A percentile compares a stretch with the other conserved stretches of the same genome.
Conservation (phyloP, 495 filamentous ascomycete species). For the Hyaloscypha bicolor region DNA sequence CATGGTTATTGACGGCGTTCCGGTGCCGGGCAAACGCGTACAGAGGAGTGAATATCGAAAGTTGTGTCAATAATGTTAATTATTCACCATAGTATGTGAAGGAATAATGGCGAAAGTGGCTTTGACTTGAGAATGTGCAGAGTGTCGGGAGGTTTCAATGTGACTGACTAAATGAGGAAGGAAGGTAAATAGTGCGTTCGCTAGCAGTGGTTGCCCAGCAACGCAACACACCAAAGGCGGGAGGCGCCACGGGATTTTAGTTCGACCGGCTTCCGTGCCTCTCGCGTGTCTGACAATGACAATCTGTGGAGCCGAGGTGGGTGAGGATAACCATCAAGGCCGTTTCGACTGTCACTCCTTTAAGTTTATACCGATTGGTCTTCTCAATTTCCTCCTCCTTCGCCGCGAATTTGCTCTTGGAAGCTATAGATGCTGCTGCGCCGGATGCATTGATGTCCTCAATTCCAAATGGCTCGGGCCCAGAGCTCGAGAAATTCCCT, state of each 20-base stretch:
- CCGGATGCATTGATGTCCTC: conserved; percentile 36
- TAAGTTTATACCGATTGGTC: conserved; percentile 13
- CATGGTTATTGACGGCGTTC: conserved; percentile 40
- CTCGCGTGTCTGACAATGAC: neutral
- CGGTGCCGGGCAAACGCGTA: neutral
- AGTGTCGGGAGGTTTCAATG: neutral
- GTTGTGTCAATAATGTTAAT: conserved; percentile 8
- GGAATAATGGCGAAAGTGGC: neutral
- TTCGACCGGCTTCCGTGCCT: neutral
- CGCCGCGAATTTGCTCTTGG: neutral
- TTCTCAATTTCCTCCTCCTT: conserved; percentile 1
- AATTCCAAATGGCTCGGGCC: conserved; percentile 30
- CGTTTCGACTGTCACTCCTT: conserved; percentile 27
- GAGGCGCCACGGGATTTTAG: neutral
- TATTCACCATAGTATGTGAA: conserved; percentile 8
- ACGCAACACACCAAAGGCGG: neutral
- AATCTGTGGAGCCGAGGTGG: neutral
- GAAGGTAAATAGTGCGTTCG: neutral
- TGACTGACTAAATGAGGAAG: conserved; percentile 12
- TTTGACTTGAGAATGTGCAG: conserved; percentile 8
- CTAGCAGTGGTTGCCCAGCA: neutral
- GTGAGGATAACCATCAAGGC: conserved; percentile 2
- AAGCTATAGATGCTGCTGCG: conserved; percentile 23
- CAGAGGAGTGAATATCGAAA: conserved; percentile 7
- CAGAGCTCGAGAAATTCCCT: conserved; percentile 34